Evolutionary conservation across 2,329 filamentous ascomycete species (phyloP).

Genomic region (Cercospora zeae-maydis): DNA sequence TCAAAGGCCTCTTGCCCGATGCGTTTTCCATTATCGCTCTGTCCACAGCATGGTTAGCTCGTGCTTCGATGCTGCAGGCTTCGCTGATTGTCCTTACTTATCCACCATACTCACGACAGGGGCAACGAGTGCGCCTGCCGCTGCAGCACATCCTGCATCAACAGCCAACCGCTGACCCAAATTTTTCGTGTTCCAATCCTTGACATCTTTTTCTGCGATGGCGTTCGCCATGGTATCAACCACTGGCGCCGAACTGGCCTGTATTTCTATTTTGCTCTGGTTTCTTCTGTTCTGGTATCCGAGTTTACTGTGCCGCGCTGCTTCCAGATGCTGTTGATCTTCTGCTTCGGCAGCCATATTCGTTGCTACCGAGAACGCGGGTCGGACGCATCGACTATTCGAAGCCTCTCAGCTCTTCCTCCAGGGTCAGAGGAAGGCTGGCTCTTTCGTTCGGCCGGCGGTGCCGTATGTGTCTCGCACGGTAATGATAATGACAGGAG

Average conservation of each 20-base stretch:
- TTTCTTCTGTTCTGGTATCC: not conserved
- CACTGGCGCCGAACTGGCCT: constrained; percentile 9
- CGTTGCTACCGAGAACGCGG: constrained; percentile 19
- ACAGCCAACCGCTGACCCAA: constrained; percentile 63
- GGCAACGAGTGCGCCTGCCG: constrained; percentile 72
- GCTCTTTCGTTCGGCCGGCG: not conserved
- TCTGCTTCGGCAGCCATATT: constrained; percentile 21
- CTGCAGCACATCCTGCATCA: constrained; percentile 66
- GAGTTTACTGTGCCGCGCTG: constrained; percentile 5
- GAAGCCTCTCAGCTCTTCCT: constrained; percentile 1
- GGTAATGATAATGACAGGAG: not conserved
- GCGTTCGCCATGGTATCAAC: constrained; percentile 5
- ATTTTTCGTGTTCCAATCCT: constrained; percentile 70
- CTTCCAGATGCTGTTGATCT: constrained; percentile 18
- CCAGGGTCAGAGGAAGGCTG: constrained; percentile 4
- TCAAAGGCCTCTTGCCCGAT: constrained; percentile 62
- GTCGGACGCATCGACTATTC: constrained; percentile 12
- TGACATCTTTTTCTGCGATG: constrained; percentile 11
- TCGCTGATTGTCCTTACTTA: constrained; percentile 52
- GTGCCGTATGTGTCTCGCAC: not conserved
- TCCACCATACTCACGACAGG: constrained; percentile 86
- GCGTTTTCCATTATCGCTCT: constrained; percentile 79
- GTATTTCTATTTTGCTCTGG: not conserved
- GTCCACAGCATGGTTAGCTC: not conserved
- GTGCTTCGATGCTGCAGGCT: not conserved